phyloP scores from a whole-genome alignment of 148 eudicot species.

The Camellia granthamiana region DNA sequence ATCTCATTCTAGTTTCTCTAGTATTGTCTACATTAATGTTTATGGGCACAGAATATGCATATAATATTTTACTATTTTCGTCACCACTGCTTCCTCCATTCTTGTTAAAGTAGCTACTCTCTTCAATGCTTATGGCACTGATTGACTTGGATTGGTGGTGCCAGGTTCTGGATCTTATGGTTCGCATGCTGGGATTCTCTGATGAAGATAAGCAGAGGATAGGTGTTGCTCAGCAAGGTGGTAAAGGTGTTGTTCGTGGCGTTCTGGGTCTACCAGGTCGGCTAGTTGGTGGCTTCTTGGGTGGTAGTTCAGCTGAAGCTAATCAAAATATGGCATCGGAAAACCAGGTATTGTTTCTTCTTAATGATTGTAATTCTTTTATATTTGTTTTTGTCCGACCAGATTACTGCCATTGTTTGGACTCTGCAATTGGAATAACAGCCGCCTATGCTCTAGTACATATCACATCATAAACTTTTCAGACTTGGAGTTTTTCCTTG shows the following conservation, averaged over 20 bases:
- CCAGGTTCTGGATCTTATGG: conserved; percentile 98
- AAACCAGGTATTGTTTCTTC: conserved; percentile 48
- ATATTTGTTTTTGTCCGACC: neutral
- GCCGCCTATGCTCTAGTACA: too few species aligned
- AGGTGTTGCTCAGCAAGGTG: conserved; percentile 92
- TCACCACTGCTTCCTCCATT: conserved; percentile 6
- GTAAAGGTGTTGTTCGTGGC: conserved; percentile 96
- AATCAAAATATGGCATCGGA: conserved; percentile 57
- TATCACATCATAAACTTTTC: too few species aligned
- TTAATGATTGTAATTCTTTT: neutral
- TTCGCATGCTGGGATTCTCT: conserved; percentile 94
- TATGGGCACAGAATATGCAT: neutral
- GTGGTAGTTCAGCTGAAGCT: conserved; percentile 64
- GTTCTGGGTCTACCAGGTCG: conserved; percentile 96
- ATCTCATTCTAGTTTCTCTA: conserved; percentile 1
- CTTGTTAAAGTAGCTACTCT: neutral
- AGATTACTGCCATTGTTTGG: too few species aligned
- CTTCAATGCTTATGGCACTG: conserved; percentile 13
- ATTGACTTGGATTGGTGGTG: conserved; percentile 16
- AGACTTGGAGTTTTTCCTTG: too few species aligned
- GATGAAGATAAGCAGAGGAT: conserved; percentile 97
- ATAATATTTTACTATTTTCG: neutral
- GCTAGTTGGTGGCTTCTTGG: conserved; percentile 89
- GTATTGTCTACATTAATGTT: neutral
- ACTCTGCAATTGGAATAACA: too few species aligned